A percentile compares a stretch with the other conserved stretches of the same genome.
These are phyloP conservation scores for Ceratorhiza oryzae-sativae DNA, from an alignment of 1,284 basidiomycete species.

Conservation along the genomic window DNA sequence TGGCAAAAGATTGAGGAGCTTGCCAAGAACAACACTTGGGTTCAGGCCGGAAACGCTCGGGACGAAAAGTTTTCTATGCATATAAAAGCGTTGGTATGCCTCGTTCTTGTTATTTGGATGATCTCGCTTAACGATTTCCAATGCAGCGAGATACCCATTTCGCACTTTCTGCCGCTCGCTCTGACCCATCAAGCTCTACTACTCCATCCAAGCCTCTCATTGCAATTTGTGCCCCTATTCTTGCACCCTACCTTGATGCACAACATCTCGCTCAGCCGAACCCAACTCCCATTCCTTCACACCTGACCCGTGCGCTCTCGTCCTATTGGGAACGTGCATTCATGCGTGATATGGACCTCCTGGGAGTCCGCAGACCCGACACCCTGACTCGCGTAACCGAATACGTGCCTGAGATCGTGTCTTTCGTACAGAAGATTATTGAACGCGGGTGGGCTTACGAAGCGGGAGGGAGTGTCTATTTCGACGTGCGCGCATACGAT, in stretches of 20 bases:
- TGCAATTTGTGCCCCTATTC: constrained; percentile 75
- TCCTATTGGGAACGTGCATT: constrained; percentile 91
- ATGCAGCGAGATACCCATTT: constrained; percentile 49
- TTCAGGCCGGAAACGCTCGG: constrained; percentile 59
- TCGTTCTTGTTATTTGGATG: background rate
- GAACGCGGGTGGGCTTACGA: constrained; percentile 89
- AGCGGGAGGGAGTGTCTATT: constrained; percentile 92
- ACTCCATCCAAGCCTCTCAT: constrained; percentile 68
- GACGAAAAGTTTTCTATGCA: constrained; percentile 94
- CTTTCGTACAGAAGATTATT: constrained; percentile 87
- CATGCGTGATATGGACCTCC: constrained; percentile 90
- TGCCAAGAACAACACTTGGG: constrained; percentile 61
- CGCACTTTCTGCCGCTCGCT: constrained; percentile 47
- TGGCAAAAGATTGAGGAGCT: constrained; percentile 63
- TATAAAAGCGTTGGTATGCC: constrained; percentile 72
- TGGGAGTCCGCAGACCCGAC: constrained; percentile 88
- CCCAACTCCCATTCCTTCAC: constrained; percentile 83
- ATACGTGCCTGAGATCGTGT: constrained; percentile 94
- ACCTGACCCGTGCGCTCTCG: constrained; percentile 84
- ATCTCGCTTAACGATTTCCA: constrained; percentile 54
- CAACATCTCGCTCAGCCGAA: constrained; percentile 62
- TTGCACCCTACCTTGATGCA: constrained; percentile 74
- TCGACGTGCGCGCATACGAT: constrained; percentile 91
- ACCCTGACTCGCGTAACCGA: constrained; percentile 95
- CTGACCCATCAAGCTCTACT: background rate